Evolutionary conservation across 768 basidiomycete genomes (phyloP).

Genomic region (Myochromella boudieri): DNA sequence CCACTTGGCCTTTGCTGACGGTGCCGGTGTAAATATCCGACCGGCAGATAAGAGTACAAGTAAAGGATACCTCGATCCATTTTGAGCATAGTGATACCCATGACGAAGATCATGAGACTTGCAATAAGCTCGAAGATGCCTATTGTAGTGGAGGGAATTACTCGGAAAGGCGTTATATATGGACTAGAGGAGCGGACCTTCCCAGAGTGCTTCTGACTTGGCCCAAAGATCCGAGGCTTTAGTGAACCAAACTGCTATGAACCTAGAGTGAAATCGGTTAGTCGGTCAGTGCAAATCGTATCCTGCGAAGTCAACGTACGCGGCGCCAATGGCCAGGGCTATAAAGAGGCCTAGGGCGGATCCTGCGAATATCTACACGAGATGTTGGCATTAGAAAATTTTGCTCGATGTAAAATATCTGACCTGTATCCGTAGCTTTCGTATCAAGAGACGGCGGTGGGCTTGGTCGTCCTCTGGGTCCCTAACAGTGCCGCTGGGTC

Average conservation of each 20-base stretch:
- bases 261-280: conserved; percentile 35
- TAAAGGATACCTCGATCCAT: conserved; percentile 66
- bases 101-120: conserved; percentile 81
- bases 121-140: conserved; percentile 73
- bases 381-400: background rate
- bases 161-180: background rate
- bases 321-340: conserved; percentile 82
- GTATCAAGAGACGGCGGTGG: conserved; percentile 47
- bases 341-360: conserved; percentile 72
- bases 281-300: background rate
- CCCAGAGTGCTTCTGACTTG: conserved; percentile 88
- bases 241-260: conserved; percentile 95
- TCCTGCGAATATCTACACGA: conserved; percentile 70
- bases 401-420: background rate
- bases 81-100: conserved; percentile 94
- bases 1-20: conserved; percentile 86
- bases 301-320: conserved; percentile 34
- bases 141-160: conserved; percentile 21
- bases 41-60: too few relatives aligned
- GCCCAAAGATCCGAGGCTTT: conserved; percentile 82
- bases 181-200: conserved; percentile 53
- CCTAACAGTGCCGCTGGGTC: conserved; percentile 19
- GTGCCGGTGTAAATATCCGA: background rate
- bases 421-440: conserved; percentile 72
- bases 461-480: conserved; percentile 26